These are phyloP conservation scores for Trichomonas gallinae DNA, from an alignment of 208 protist genomes.

Conservation along the genomic window DNA sequence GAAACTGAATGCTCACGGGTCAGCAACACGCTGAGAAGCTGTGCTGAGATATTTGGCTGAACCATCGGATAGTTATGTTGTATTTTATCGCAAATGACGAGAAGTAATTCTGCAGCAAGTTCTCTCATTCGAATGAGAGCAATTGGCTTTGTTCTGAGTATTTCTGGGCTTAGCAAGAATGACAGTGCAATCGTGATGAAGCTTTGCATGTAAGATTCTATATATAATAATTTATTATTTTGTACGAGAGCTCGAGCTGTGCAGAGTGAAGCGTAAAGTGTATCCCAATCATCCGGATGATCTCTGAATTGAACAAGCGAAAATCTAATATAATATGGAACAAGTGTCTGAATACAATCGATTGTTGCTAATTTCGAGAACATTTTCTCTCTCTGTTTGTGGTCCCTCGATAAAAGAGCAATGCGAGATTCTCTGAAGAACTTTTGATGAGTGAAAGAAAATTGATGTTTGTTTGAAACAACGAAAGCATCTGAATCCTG, in stretches of 20 bases:
- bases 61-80: background rate
- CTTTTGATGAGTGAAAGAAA: background rate
- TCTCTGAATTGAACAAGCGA: background rate
- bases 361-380: background rate
- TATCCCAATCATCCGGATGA: background rate
- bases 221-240: background rate
- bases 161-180: background rate
- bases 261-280: background rate
- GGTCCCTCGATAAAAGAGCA: background rate
- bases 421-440: background rate
- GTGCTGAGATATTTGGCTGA: background rate
- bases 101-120: background rate
- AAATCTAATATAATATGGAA: conserved; percentile 14
- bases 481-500: background rate
- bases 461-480: background rate
- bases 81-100: background rate
- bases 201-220: background rate
- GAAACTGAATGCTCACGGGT: background rate
- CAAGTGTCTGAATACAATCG: background rate
- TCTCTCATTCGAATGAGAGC: background rate
- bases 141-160: background rate
- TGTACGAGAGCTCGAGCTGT: background rate
- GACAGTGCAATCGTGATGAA: background rate
- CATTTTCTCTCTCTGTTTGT: background rate
- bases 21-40: background rate